Evolutionary conservation across 2,329 filamentous ascomycete species (phyloP).

Genomic region (Stagonosporopsis rhizophila): DNA sequence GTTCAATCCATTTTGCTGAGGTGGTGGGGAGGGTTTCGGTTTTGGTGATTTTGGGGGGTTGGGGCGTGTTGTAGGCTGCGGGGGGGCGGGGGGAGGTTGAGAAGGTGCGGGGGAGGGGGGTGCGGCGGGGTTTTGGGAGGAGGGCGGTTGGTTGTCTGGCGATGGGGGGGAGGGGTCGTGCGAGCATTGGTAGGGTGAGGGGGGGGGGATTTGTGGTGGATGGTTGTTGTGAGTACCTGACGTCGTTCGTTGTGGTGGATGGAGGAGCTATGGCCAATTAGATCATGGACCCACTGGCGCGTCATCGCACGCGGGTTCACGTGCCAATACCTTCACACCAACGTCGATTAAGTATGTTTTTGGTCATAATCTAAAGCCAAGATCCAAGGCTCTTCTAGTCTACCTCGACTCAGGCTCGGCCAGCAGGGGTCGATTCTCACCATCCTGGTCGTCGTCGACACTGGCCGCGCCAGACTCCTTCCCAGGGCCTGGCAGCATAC

Average conservation of each 20-base stretch:
- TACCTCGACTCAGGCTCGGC: neutral
- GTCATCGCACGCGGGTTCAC: slow-evolving; percentile 13
- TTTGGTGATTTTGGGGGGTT: slow-evolving; percentile 38
- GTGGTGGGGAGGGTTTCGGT: slow-evolving; percentile 57
- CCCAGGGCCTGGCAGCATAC: neutral
- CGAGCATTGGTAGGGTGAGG: slow-evolving; percentile 15
- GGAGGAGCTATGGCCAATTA: slow-evolving; percentile 9
- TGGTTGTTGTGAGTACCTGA: slow-evolving; percentile 3
- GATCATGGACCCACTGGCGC: slow-evolving; percentile 7
- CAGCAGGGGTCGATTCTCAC: neutral
- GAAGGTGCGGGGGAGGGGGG: slow-evolving; percentile 12
- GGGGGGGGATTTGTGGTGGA: neutral
- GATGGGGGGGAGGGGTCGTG: neutral
- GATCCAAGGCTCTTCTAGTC: too few relatives aligned
- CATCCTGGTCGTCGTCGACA: neutral
- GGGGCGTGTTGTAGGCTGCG: slow-evolving; percentile 45
- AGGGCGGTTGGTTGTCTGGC: neutral
- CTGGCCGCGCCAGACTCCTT: neutral
- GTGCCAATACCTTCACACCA: neutral
- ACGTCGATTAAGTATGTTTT: neutral
- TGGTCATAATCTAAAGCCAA: neutral
- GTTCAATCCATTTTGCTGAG: slow-evolving; percentile 65
- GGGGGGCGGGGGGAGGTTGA: slow-evolving; percentile 15
- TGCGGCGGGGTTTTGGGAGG: neutral
- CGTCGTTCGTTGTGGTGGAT: slow-evolving; percentile 4